phyloP scores from a whole-genome alignment of 768 basidiomycete species.

The Cystofilobasidium macerans region DNA sequence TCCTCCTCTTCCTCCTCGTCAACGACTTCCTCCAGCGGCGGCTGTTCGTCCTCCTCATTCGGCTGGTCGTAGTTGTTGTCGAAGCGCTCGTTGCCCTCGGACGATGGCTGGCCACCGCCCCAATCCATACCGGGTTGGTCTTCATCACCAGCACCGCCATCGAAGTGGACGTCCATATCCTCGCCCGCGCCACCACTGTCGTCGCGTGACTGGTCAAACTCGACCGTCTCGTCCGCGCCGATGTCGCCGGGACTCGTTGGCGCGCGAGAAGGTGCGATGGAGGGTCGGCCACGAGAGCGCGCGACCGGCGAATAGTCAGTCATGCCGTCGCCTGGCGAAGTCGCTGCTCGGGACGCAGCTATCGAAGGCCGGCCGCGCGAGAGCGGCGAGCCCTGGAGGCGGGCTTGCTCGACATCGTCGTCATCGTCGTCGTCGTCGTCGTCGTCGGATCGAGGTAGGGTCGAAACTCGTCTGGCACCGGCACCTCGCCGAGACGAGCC shows the following conservation, averaged over 20 bases:
- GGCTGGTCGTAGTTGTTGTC: not conserved
- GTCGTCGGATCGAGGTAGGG: not conserved
- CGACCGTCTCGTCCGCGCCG: not conserved
- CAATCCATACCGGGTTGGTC: not conserved
- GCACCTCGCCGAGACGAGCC: not conserved
- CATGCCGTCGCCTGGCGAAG: not conserved
- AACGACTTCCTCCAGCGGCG: not conserved
- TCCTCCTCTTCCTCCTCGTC: not conserved
- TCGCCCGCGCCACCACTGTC: not conserved
- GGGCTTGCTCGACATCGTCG: not conserved
- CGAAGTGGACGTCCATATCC: not conserved
- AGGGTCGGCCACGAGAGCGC: not conserved
- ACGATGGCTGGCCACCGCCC: not conserved
- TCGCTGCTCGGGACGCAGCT: not conserved
- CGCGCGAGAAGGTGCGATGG: not conserved
- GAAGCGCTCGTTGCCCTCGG: not conserved
- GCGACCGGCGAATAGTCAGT: too few species aligned
- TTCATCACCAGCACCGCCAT: not conserved
- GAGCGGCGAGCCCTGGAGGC: not conserved
- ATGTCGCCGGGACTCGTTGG: not conserved
- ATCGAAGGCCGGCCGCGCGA: not conserved
- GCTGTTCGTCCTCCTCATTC: too few species aligned
- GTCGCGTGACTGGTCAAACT: not conserved
- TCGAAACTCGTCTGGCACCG: not conserved
- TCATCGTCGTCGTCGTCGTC: not conserved